phyloP scores from a whole-genome alignment of 2,329 filamentous ascomycete species.

The Botrytis fragariae region DNA sequence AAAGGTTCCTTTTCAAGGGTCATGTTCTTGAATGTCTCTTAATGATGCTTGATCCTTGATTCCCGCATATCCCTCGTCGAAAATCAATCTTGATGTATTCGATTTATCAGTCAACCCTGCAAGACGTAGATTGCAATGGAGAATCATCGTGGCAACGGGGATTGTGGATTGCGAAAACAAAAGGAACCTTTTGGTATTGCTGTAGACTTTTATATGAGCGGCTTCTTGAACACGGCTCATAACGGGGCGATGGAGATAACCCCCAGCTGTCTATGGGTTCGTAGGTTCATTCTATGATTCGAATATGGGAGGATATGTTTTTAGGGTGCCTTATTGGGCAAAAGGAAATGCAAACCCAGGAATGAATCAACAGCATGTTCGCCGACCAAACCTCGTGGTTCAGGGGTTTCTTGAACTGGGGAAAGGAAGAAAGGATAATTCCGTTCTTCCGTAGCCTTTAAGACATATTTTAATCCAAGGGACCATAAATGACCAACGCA shows the following conservation, averaged over 20 bases:
- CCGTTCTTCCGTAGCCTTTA: not conserved
- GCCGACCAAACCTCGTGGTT: conserved; percentile 16
- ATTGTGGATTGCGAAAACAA: conserved; percentile 8
- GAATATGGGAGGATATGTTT: not conserved
- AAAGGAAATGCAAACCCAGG: not conserved
- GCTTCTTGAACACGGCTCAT: conserved; percentile 6
- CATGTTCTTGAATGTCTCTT: conserved; percentile 1
- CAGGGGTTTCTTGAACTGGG: conserved; percentile 11
- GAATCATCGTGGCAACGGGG: conserved; percentile 17
- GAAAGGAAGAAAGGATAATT: conserved; percentile 1
- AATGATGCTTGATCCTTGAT: conserved; percentile 17
- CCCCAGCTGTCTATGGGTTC: conserved; percentile 10
- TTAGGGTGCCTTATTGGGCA: not conserved
- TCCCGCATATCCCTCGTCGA: conserved; percentile 20
- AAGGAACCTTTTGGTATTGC: not conserved
- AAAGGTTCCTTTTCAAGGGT: not conserved
- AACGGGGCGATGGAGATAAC: not conserved
- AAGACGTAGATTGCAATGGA: not conserved
- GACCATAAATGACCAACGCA: not conserved
- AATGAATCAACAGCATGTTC: conserved; percentile 2
- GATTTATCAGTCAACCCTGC: conserved; percentile 9
- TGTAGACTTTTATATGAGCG: not conserved
- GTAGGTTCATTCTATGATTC: not conserved
- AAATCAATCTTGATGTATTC: conserved; percentile 5
- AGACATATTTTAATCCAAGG: conserved; percentile 11